Evolutionary conservation across 371 early-diverging fungal species (phyloP).

Genomic region (Mycotypha africana): DNA sequence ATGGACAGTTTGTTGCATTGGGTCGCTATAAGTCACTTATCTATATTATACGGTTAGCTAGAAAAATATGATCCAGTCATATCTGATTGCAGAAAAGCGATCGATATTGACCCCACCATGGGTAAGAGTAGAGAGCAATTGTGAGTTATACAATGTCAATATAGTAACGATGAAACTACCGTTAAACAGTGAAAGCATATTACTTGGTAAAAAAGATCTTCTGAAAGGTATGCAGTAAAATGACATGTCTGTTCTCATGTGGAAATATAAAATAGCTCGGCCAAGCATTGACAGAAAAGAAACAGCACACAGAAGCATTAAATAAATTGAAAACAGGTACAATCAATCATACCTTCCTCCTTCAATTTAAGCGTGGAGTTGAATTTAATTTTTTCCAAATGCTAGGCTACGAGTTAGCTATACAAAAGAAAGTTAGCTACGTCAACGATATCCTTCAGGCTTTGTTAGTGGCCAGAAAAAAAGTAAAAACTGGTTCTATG

Average conservation of each 20-base stretch:
- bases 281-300: constrained; percentile 51
- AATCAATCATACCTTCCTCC: neutral
- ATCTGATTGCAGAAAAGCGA: constrained; percentile 61
- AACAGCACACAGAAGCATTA: constrained; percentile 50
- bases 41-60: constrained; percentile 29
- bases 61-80: constrained; percentile 54
- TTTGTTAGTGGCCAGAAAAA: constrained; percentile 49
- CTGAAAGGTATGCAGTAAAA: too few relatives aligned
- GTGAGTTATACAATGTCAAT: neutral
- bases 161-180: neutral
- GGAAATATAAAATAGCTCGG: constrained; percentile 31
- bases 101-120: constrained; percentile 62
- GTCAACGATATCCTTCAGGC: constrained; percentile 56
- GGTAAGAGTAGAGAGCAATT: constrained; percentile 25
- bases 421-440: constrained; percentile 52
- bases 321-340: constrained; percentile 50
- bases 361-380: too few relatives aligned
- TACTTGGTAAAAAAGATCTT: constrained; percentile 50
- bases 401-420: constrained; percentile 47
- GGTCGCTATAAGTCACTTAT: neutral
- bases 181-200: constrained; percentile 58
- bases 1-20: too few relatives aligned
- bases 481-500: constrained; percentile 8
- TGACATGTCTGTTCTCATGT: too few relatives aligned
- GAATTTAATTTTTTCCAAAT: neutral